These are phyloP conservation scores for Trichomonas tenax DNA, from an alignment of 208 protist genomes.

Conservation along the genomic window DNA sequence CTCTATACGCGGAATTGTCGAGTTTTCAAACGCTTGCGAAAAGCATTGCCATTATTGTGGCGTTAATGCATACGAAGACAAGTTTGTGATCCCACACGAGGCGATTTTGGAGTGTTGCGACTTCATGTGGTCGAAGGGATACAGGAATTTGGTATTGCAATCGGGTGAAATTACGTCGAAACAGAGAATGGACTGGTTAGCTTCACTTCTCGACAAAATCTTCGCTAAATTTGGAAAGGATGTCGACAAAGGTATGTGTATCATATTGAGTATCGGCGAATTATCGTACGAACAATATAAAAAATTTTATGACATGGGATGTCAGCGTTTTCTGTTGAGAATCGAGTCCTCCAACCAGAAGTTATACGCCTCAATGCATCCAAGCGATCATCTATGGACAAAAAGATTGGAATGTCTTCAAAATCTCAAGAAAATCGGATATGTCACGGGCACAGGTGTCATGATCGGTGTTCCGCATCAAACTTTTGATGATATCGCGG, in stretches of 20 bases:
- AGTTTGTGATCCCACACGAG: background rate
- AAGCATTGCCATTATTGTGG: slow-evolving; percentile 48
- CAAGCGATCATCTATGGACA: slow-evolving; percentile 38
- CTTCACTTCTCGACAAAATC: background rate
- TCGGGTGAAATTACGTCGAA: background rate
- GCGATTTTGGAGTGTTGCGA: background rate
- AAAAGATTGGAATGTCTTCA: slow-evolving; percentile 28
- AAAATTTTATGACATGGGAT: slow-evolving; percentile 34
- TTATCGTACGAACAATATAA: slow-evolving; percentile 35
- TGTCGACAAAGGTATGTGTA: slow-evolving; percentile 27
- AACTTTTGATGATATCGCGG: slow-evolving; percentile 38
- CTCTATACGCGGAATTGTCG: slow-evolving; percentile 40
- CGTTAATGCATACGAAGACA: slow-evolving; percentile 24
- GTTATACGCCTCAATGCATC: slow-evolving; percentile 43
- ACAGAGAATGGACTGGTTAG: background rate
- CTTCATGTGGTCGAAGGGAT: background rate
- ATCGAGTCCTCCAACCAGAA: slow-evolving; percentile 47
- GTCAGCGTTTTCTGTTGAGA: slow-evolving; percentile 39
- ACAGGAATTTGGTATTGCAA: background rate
- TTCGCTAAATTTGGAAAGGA: background rate
- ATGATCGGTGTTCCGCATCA: slow-evolving; percentile 46
- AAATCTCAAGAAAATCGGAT: slow-evolving; percentile 36
- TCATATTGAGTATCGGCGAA: slow-evolving; percentile 42
- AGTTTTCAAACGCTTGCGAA: slow-evolving; percentile 47
- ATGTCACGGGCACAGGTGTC: slow-evolving; percentile 44